Base-by-base conservation (phyloP, 441 rosid genomes). In the Populus hybrid region DNA sequence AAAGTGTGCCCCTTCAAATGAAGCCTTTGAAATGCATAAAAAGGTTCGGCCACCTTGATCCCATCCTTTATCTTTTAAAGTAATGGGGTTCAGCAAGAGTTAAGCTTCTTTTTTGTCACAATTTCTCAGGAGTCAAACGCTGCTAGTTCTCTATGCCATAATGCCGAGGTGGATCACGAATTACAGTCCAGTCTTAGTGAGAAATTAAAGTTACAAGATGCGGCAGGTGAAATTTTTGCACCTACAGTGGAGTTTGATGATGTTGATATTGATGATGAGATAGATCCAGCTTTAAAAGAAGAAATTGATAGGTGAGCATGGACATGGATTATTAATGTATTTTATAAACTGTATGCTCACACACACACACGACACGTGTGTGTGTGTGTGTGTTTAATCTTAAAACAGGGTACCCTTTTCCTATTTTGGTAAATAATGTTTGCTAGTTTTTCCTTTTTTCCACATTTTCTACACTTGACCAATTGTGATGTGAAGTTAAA, bases 201-300 rank as follows among this genome's bases (percentile, higher is more conserved):
- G 77, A 77, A 83, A 46, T 80, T 87, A 46, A 86, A 83, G 85
- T 46, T 79, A 66, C 83, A 80, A 78, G 87, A 84, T 84, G 88
- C 70, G 65, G 87, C 83, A 71, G 89, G 83, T 83, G 91, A 80
- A 35, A 78, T 82, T 34, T 85, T 89, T 78, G 77, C 89, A 26
- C 74, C 80, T 11, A 89, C 87, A 84, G 76, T 79, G 72, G 97
- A 88, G 73, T 85, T 83, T 86, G 97, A 90, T 75, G 97, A 94
- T 81, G 89, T 78, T 78, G 91, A 89, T 82, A 76, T 89, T 38
- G 95, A 94, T 83, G 98, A 94, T 77, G 98, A 90, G 83, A 85
- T 95, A 80, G 98, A 95, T 84, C 98, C 98, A 42, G 97, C 90
- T 82, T 75, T 91, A 80, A 91, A 82, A 81, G 98, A 91, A 84